Evolutionary conservation across 2,329 filamentous ascomycete genomes (phyloP), one percentile per base, ranked within the genome.

Genomic region (Alternaria gaisen): DNA sequence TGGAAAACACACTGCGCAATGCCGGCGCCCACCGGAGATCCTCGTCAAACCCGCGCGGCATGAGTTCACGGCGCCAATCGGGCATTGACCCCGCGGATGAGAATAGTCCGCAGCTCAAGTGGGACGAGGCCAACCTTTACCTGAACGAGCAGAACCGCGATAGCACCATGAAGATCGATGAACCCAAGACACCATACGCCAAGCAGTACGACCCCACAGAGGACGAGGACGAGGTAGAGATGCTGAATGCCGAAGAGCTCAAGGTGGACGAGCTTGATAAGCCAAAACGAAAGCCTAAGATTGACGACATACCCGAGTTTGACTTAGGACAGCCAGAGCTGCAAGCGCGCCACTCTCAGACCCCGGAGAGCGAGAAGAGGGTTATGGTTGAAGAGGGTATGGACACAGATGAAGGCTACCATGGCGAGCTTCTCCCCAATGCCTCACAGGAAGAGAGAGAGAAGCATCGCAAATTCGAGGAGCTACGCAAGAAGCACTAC

Each of bases 101-200:
- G 50, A 85, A 84, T 58, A 89, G 87, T 60, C 90, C 91, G 65
- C 90, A 93, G 64, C 85, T 99, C 69, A 97, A 97, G 82, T 99
- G 95, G 95, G 95, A 99, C 79, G 95, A 99, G 83, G 95, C 92
- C 46, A 99, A 99, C 77, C 86, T 99, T 32, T 99, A 97, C 81
- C 86, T 99, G 54, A 95, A 95, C 8, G 95, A 99, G 82, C 94
- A 98, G 80, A 93, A 98, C 80, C 94, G 92, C 80, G 93, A 90
- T 61, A 90, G 91, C 64, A 97, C 94, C 60, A 99, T 99, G 95
- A 99, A 98, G 85, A 99, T 99, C 67, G 92, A 93, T 69, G 95
- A 99, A 83, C 95, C 95, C 63, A 99, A 99, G 85, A 99, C 95
- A 8, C 95, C 95, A 5, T 99, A 94, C 78, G 95, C 93, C 36